Base-by-base conservation (phyloP, 2,329 filamentous ascomycete species). In the Camillea tinctor region DNA sequence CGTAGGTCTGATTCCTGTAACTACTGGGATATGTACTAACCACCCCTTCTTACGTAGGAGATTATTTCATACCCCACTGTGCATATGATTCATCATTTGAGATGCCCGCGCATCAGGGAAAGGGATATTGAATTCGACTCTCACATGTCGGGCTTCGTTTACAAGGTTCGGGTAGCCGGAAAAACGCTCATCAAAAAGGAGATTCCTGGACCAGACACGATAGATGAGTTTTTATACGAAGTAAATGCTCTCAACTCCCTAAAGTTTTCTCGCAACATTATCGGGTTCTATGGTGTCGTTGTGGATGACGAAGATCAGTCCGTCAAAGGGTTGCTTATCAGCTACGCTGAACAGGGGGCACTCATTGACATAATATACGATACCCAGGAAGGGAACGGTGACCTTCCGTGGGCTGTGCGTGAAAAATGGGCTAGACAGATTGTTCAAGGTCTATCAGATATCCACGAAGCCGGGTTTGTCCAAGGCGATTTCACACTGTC, bases 401-500 rank as follows among this genome's bases (percentile, higher is more conserved):
- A 77, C 1, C 73, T 88, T 11, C 78, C 86, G 0, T 97, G 93
- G 91, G 72, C 80, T 20, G 84, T 87, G 50, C 87, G 93, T 52
- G 90, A 93, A 74, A 88, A 85, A 67, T 99, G 95, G 95, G 94
- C 94, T 1, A 86, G 85, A 60, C 93, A 98, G 74, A 97, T 98
- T 66, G 88, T 98, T 15, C 85, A 89, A 61, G 95, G 95, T 1
- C 82, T 99, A 2, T 88, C 91, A 1, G 93, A 97, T 69, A 94
- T 99, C 26, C 95, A 99, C 70, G 94, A 98, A 74, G 89, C 92
- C 21, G 95, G 95, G 4, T 98, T 96, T 73, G 95, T 99, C 11
- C 95, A 99, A 72, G 95, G 95, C 22, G 95, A 99, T 72, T 97
- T 99, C 66, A 99, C 95, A 0, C 81, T 99, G 24, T 97, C 93